phyloP scores from a whole-genome alignment of 495 filamentous ascomycete genomes.

The Xylaria longipes region DNA sequence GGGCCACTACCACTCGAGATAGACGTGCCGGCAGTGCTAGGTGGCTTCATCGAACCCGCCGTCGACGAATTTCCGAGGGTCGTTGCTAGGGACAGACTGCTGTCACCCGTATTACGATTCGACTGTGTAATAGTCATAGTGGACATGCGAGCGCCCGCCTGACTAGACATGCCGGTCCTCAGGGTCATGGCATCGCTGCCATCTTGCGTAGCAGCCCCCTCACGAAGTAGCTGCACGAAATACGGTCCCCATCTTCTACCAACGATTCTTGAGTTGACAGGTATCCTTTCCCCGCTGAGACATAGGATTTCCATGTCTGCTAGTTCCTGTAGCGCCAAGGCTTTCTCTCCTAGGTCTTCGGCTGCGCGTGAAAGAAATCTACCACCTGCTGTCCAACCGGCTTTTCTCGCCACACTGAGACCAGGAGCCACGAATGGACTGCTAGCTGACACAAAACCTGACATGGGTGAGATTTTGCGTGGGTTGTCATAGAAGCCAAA shows the following conservation, averaged over 20 bases:
- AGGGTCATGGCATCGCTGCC: slow-evolving; percentile 56
- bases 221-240: slow-evolving; percentile 86
- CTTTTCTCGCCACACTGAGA: slow-evolving; percentile 63
- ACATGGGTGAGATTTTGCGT: slow-evolving; percentile 73
- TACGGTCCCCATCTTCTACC: slow-evolving; percentile 92
- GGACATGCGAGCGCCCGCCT: slow-evolving; percentile 67
- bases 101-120: slow-evolving; percentile 58
- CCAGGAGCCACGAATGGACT: slow-evolving; percentile 62
- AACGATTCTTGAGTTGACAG: slow-evolving; percentile 89
- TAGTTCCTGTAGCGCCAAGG: slow-evolving; percentile 78
- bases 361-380: slow-evolving; percentile 71
- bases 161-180: slow-evolving; percentile 49
- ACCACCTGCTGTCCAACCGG: slow-evolving; percentile 71
- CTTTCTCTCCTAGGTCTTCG: slow-evolving; percentile 82
- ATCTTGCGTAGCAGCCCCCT: slow-evolving; percentile 68
- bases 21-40: slow-evolving; percentile 45
- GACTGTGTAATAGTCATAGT: slow-evolving; percentile 85
- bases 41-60: slow-evolving; percentile 49
- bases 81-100: slow-evolving; percentile 64
- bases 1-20: slow-evolving; percentile 40
- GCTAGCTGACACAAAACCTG: slow-evolving; percentile 80
- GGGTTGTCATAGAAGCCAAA: slow-evolving; percentile 98
- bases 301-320: slow-evolving; percentile 98
- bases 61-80: slow-evolving; percentile 60
- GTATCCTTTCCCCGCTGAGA: slow-evolving; percentile 86